Evolutionary conservation across 2,329 filamentous ascomycete genomes (phyloP).

Genomic region (Elsinoe arachidis): DNA sequence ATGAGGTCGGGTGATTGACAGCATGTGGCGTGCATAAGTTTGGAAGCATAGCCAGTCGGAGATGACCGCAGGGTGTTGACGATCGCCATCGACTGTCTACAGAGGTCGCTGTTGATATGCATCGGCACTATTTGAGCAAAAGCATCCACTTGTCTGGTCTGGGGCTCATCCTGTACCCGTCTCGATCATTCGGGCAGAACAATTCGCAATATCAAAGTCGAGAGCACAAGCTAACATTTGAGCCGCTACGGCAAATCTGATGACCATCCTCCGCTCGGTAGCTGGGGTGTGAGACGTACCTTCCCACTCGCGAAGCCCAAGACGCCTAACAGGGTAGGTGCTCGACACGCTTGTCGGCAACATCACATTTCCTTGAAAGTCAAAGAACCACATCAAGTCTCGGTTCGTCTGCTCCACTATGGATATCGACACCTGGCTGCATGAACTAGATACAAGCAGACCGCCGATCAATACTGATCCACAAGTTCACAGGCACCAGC

Average conservation of each 20-base stretch:
- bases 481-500: neutral
- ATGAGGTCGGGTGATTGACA: neutral
- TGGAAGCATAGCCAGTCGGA: neutral
- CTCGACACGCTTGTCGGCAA: neutral
- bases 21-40: slow-evolving; percentile 1
- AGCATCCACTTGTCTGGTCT: no score
- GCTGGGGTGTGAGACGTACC: no score
- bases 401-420: neutral
- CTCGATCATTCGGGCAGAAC: no score
- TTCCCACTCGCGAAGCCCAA: no score
- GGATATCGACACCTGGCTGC: slow-evolving; percentile 2
- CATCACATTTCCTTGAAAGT: neutral
- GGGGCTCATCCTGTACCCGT: no score
- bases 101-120: no score
- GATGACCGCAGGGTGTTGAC: neutral
- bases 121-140: no score
- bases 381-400: neutral
- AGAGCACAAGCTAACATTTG: no score
- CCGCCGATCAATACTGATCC: neutral
- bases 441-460: neutral
- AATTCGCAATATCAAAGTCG: no score
- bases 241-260: no score
- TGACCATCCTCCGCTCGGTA: no score
- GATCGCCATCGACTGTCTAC: neutral
- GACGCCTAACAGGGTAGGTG: no score